Percentiles rank a stretch among this genome's conserved stretches.
phyloP scores from a whole-genome alignment of 495 filamentous ascomycete genomes.

The Aspergillus cavernicola region DNA sequence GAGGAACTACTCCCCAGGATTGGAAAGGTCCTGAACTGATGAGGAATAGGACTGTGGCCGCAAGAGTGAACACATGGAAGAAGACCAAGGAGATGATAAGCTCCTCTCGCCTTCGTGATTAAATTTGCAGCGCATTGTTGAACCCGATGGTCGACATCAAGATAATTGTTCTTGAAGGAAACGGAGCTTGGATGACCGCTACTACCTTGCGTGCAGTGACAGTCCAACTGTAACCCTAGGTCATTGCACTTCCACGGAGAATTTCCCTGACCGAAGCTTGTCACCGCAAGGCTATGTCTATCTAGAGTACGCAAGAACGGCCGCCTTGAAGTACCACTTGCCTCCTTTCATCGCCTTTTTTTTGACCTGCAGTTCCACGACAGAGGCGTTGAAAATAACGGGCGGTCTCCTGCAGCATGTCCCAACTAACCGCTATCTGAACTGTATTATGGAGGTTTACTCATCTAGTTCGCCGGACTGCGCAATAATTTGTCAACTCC shows the following conservation, averaged over 20 bases:
- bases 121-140: background rate
- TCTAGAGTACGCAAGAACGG: background rate
- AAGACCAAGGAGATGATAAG: background rate
- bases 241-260: constrained; percentile 1
- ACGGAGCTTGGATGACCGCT: background rate
- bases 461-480: background rate
- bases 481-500: background rate
- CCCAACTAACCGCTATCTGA: constrained; percentile 11
- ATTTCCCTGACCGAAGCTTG: background rate
- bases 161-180: background rate
- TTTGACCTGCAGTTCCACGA: constrained; percentile 32
- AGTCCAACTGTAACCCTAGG: constrained; percentile 10
- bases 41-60: background rate
- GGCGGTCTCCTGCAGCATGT: constrained; percentile 36
- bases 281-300: background rate
- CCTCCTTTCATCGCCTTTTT: constrained; percentile 9
- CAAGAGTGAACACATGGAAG: background rate
- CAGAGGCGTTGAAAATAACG: constrained; percentile 39
- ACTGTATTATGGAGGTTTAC: background rate
- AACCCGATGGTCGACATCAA: background rate
- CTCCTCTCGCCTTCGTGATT: background rate
- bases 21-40: background rate
- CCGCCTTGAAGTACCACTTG: constrained; percentile 2
- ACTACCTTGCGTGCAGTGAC: constrained; percentile 6
- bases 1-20: background rate